A percentile compares a stretch with the other conserved stretches of the same genome.
phyloP scores from a whole-genome alignment of 208 protist species.

The Acanthamoeba royreba region DNA sequence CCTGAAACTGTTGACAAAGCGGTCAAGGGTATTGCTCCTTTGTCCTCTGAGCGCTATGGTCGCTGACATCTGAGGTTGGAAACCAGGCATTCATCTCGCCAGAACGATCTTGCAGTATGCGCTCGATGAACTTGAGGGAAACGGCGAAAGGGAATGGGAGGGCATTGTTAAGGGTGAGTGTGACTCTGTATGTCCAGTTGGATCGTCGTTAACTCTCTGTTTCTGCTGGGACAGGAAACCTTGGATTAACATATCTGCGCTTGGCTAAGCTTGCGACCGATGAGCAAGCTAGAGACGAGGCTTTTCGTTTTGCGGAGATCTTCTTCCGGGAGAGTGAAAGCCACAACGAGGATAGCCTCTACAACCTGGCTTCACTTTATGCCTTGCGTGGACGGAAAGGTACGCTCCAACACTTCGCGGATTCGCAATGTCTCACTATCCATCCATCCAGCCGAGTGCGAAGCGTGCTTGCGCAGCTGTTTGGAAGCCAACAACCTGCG shows the following conservation, averaged over 20 bases:
- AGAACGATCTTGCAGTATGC: background rate
- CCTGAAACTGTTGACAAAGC: background rate
- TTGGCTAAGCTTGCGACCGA: background rate
- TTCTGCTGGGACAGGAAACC: background rate
- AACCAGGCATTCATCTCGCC: background rate
- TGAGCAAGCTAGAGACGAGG: background rate
- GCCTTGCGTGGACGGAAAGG: background rate
- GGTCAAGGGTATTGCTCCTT: background rate
- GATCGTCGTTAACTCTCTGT: background rate
- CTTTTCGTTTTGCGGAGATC: background rate
- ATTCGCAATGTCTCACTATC: background rate
- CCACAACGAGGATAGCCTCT: background rate
- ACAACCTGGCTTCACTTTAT: background rate
- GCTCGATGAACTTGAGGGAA: background rate
- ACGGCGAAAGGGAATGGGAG: background rate
- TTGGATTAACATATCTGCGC: background rate
- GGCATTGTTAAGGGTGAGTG: background rate
- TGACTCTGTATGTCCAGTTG: background rate
- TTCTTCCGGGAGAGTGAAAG: background rate
- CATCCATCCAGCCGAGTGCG: background rate
- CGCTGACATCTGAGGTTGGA: no score
- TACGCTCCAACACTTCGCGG: background rate
- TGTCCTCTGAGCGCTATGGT: no score
- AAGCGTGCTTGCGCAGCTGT: background rate
- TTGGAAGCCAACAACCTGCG: background rate